Base-by-base conservation (phyloP, 495 filamentous ascomycete species). In the Penicillium alfredii region DNA sequence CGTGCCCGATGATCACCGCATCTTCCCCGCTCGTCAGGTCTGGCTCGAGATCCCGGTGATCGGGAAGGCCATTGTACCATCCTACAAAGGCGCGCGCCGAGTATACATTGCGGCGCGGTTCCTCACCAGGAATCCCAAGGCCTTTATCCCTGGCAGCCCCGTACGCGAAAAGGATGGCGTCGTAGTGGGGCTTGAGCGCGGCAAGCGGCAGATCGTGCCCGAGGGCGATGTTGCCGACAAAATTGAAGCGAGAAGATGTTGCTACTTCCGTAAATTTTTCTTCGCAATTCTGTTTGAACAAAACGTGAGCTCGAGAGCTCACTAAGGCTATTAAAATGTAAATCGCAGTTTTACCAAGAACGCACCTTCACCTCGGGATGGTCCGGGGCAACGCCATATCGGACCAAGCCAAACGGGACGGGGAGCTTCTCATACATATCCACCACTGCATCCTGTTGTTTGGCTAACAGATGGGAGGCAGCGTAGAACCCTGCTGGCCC, bases 341-440 rank as follows among this genome's bases (percentile, higher is more conserved):
- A 12, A 12, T 21, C 29, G 21, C 22, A 3, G 19, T n/a, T 30
- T 15, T 24, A 33, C 17, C 16, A 17, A 27, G 29, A 17, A 38
- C 64, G 35, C 71, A 92, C 89, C 78, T 98, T 98, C 26, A 97
- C 92, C 66, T 97, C 89, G 9, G 92, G 89, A 60, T 98, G 92
- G 56, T 98, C 92, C 6, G 92, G 92, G 8, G 92, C 93, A 32
- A 98, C 92, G 9, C 92, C 92, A 54, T 88, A 96, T 33, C 92
- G 71, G 10, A 90, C 87, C 32, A 98, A 71, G 2, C 92, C 92
- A 57, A 85, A 98, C 5, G 92, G 92, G 6, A 90, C 88, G 0
- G 92, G 93, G 6, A 96, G 63, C 14, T 84, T 78, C 61, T 98
- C 92, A 58, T 94, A 98, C 93, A 97, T 97, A 57, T 94, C 89